Conservation (phyloP, 257 asterid genomes). For the Eucommia ulmoides region DNA sequence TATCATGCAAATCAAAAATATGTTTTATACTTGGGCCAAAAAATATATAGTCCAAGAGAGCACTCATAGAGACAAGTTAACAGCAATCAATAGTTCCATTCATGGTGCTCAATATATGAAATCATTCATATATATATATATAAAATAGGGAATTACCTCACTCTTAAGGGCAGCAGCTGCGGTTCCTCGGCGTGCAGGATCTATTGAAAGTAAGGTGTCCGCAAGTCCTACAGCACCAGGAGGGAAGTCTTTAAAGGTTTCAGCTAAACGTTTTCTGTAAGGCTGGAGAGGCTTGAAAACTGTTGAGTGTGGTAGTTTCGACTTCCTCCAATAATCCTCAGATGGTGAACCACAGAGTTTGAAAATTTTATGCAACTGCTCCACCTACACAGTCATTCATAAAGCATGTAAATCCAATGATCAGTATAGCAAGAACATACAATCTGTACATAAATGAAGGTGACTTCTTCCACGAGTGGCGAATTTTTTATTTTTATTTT, state of each 20-base stretch:
- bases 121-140: not conserved
- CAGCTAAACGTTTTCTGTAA: conserved; percentile 30
- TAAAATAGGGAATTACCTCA: conserved; percentile 18
- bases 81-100: not conserved
- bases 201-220: conserved; percentile 37
- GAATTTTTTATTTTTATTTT: too few relatives aligned
- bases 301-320: conserved; percentile 32
- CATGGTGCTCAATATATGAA: not conserved
- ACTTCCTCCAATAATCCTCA: conserved; percentile 47
- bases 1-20: not conserved
- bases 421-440: not conserved
- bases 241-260: conserved; percentile 36
- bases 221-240: conserved; percentile 26
- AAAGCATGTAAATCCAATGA: not conserved
- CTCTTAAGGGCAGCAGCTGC: conserved; percentile 40
- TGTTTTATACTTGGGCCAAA: not conserved
- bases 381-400: conserved; percentile 29
- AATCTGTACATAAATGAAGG: not conserved
- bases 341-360: too few relatives aligned
- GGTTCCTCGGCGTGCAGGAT: conserved; percentile 41
- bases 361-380: conserved; percentile 50
- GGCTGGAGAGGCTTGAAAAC: conserved; percentile 40
- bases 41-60: not conserved
- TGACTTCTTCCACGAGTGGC: not conserved
- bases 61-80: not conserved